Evolutionary conservation across 2,329 filamentous ascomycete genomes (phyloP).

Genomic region (Fusarium ramigenum): DNA sequence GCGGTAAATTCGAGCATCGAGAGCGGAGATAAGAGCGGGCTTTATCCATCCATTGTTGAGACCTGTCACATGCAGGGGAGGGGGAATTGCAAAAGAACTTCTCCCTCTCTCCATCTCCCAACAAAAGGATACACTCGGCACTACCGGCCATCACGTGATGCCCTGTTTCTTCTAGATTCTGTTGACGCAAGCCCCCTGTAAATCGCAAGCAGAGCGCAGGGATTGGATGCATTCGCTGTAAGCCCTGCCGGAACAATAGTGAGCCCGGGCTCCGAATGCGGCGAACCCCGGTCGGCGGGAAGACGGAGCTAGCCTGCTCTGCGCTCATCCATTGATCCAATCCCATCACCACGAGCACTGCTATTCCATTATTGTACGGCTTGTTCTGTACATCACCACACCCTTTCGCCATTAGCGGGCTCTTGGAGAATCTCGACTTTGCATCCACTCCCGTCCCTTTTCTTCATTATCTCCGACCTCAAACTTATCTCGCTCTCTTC

Average conservation of each 20-base stretch:
- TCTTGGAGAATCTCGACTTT: slow-evolving; percentile 37
- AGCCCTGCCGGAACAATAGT: slow-evolving; percentile 14
- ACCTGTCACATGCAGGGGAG: slow-evolving; percentile 27
- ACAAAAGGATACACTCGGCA: slow-evolving; percentile 36
- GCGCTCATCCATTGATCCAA: slow-evolving; percentile 30
- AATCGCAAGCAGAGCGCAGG: slow-evolving; percentile 17
- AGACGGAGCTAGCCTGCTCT: slow-evolving; percentile 35
- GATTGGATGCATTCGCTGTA: slow-evolving; percentile 26
- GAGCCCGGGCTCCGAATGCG: slow-evolving; percentile 2
- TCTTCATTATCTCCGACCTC: slow-evolving; percentile 36
- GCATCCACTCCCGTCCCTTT: slow-evolving; percentile 40
- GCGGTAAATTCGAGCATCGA: slow-evolving; percentile 1
- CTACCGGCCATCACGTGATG: slow-evolving; percentile 28
- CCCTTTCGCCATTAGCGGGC: slow-evolving; percentile 35
- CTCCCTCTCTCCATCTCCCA: slow-evolving; percentile 1
- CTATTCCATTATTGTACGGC: slow-evolving; percentile 18
- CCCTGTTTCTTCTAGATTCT: slow-evolving; percentile 10
- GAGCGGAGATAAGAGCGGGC: slow-evolving; percentile 35
- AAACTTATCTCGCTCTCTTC: slow-evolving; percentile 2
- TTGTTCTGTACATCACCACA: slow-evolving; percentile 23
- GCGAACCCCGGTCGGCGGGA: slow-evolving; percentile 37
- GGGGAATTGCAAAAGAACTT: neutral
- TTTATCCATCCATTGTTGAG: slow-evolving; percentile 29
- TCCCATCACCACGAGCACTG: slow-evolving; percentile 35
- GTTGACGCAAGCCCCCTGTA: slow-evolving; percentile 29